Conservation (phyloP, 305 asterid species). For the Fraxinus xanthoxyloides region DNA sequence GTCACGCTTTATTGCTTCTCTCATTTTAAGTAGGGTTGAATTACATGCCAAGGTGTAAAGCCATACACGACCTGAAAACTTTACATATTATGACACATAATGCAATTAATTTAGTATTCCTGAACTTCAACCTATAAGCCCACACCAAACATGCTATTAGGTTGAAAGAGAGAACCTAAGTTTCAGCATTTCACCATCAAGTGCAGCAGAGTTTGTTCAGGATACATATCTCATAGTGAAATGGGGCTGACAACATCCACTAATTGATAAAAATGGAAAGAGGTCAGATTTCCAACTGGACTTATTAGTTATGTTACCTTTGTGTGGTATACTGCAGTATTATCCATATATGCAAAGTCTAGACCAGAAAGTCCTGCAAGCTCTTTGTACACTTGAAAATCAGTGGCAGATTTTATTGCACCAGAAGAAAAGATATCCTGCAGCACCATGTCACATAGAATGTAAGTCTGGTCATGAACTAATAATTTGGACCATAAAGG, state of each 20-base stretch:
- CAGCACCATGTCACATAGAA: conserved; percentile 26
- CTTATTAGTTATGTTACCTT: conserved; percentile 49
- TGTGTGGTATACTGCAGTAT: conserved; percentile 92
- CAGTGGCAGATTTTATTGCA: conserved; percentile 88
- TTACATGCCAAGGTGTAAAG: neutral
- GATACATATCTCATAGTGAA: neutral
- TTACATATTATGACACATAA: neutral
- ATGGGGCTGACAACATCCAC: conserved; percentile 1
- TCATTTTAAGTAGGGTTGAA: neutral
- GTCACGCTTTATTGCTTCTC: neutral
- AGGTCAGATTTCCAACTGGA: neutral
- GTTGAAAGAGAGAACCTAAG: neutral
- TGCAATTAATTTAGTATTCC: neutral
- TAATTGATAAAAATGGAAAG: neutral
- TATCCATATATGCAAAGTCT: conserved; percentile 83
- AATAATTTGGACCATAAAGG: conserved; percentile 4
- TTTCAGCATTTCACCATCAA: neutral
- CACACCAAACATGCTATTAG: neutral
- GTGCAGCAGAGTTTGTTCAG: neutral
- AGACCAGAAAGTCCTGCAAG: conserved; percentile 94
- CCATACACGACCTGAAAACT: neutral
- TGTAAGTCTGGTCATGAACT: conserved; percentile 19
- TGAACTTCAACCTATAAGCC: neutral
- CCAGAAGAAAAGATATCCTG: conserved; percentile 95
- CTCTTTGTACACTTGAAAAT: conserved; percentile 94